Percentiles rank a stretch among this genome's conserved stretches.
Conservation (phyloP, 352 stramenopile genomes). For the Phytopythium kandeliae region DNA sequence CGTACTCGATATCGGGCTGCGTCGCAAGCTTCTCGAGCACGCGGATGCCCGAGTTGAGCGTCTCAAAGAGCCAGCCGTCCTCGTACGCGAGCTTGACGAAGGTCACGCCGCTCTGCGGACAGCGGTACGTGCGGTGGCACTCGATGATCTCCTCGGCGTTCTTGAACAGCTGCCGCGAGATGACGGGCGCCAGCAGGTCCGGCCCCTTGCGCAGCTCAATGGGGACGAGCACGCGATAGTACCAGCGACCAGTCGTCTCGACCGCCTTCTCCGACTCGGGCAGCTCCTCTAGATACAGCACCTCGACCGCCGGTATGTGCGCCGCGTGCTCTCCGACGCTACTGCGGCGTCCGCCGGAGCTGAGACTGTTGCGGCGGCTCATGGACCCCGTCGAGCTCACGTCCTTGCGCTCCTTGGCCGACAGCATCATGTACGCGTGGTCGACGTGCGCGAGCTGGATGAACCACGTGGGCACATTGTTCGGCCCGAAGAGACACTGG, state of each 20-base stretch:
- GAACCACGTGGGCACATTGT: conserved; percentile 63
- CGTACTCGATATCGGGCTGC: conserved; percentile 58
- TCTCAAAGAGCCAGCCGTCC: conserved; percentile 79
- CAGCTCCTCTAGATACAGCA: conserved; percentile 30
- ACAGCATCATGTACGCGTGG: conserved; percentile 70
- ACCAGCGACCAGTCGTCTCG: conserved; percentile 42
- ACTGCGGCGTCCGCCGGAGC: conserved; percentile 1
- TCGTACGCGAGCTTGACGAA: conserved; percentile 83
- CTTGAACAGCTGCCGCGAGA: conserved; percentile 63
- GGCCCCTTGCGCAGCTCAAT: conserved; percentile 67
- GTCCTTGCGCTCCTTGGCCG: conserved; percentile 29
- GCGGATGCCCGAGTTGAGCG: conserved; percentile 73
- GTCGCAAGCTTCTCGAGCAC: conserved; percentile 64
- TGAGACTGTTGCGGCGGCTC: conserved; percentile 8
- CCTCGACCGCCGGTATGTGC: conserved; percentile 8
- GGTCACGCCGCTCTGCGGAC: conserved; percentile 62
- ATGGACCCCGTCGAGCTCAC: conserved; percentile 3
- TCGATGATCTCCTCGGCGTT: conserved; percentile 83
- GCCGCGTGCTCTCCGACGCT: conserved; percentile 6
- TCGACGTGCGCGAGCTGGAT: conserved; percentile 63
- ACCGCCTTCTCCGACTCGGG: conserved; percentile 29
- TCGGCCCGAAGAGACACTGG: conserved; percentile 48
- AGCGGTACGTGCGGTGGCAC: conserved; percentile 57
- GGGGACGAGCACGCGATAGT: conserved; percentile 72
- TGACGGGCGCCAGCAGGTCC: conserved; percentile 65